Evolutionary conservation across 352 stramenopile genomes (phyloP).

Genomic region (Phytophthora sansomeana): DNA sequence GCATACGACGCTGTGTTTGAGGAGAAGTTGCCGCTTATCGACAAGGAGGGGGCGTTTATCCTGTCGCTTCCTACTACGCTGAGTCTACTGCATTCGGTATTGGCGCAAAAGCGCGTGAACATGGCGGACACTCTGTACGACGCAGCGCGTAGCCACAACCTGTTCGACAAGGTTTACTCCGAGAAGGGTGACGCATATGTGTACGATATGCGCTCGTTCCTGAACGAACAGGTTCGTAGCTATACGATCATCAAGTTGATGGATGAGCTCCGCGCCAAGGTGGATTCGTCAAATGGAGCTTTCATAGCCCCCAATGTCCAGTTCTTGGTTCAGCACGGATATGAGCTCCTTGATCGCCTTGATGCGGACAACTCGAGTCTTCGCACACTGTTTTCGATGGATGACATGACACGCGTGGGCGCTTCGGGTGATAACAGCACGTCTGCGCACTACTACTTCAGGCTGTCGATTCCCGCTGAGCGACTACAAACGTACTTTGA

Average conservation of each 20-base stretch:
- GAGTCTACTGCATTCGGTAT: conserved; percentile 73
- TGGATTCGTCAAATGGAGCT: conserved; percentile 46
- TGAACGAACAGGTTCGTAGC: conserved; percentile 62
- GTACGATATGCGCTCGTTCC: conserved; percentile 75
- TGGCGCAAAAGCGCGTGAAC: conserved; percentile 64
- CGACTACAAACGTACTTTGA: conserved; percentile 70
- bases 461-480: conserved; percentile 49
- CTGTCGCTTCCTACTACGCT: conserved; percentile 66
- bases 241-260: conserved; percentile 74
- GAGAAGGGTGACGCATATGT: conserved; percentile 53
- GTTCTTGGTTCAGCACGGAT: conserved; percentile 80
- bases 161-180: conserved; percentile 65
- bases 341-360: conserved; percentile 81
- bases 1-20: conserved; percentile 78
- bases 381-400: conserved; percentile 83
- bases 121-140: conserved; percentile 79
- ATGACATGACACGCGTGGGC: conserved; percentile 78
- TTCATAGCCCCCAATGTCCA: conserved; percentile 61
- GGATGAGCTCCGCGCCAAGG: conserved; percentile 55
- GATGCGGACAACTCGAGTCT: conserved; percentile 73
- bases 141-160: conserved; percentile 50
- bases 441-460: conserved; percentile 67
- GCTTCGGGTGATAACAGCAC: conserved; percentile 30
- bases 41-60: conserved; percentile 69
- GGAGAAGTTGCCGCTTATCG: conserved; percentile 58